phyloP scores from a whole-genome alignment of 805 yeast genomes.

The Yamadazyma kitorensis region DNA sequence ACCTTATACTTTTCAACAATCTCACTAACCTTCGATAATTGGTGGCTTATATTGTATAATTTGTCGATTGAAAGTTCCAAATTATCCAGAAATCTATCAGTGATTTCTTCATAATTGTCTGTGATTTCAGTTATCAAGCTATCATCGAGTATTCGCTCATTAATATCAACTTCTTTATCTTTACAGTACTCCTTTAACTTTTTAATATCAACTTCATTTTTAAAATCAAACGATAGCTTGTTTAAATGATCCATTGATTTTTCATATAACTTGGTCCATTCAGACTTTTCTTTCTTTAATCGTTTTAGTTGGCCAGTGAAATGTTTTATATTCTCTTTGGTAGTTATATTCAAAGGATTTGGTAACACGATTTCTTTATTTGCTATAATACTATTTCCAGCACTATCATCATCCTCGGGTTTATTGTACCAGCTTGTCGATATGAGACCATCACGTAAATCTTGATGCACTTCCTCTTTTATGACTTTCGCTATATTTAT shows the following conservation, averaged over 20 bases:
- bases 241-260: constrained; percentile 3
- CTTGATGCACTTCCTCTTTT: constrained; percentile 59
- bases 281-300: constrained; percentile 44
- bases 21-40: constrained; percentile 22
- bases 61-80: constrained; percentile 35
- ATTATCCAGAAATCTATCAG: constrained; percentile 15
- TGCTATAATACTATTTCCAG: constrained; percentile 14
- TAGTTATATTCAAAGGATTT: constrained; percentile 58
- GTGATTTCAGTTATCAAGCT: not conserved
- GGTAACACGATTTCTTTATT: constrained; percentile 42
- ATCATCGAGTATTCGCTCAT: constrained; percentile 5
- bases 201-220: constrained; percentile 2
- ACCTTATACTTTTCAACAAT: constrained; percentile 19
- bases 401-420: constrained; percentile 18
- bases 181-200: constrained; percentile 6
- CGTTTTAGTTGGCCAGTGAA: constrained; percentile 43
- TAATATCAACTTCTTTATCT: constrained; percentile 4
- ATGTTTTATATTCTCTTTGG: constrained; percentile 44
- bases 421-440: constrained; percentile 65
- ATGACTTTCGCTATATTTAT: constrained; percentile 58
- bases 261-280: constrained; percentile 36
- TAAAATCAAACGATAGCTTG: constrained; percentile 1
- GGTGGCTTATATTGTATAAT: constrained; percentile 31
- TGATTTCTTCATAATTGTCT: constrained; percentile 1
- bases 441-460: constrained; percentile 56